Evolutionary conservation across 805 yeast genomes (phyloP).

Genomic region (Wickerhamiella cacticola): DNA sequence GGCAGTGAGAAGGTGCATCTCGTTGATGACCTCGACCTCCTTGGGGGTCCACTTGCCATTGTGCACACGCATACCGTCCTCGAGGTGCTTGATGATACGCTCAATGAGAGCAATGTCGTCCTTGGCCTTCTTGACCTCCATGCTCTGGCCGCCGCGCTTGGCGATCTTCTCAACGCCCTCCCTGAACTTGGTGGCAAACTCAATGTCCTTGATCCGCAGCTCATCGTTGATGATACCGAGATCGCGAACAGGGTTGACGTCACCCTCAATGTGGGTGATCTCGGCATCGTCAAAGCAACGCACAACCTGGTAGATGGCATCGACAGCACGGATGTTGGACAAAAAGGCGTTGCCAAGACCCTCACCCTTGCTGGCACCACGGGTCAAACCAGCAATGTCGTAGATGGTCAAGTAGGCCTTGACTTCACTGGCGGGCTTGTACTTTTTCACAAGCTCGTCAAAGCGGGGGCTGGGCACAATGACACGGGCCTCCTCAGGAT

Average conservation of each 20-base stretch:
- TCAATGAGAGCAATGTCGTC: conserved; percentile 69
- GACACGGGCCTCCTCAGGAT: conserved; percentile 54
- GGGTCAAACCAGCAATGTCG: conserved; percentile 96
- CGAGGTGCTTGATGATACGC: conserved; percentile 60
- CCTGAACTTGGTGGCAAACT: conserved; percentile 74
- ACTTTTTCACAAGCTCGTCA: conserved; percentile 41
- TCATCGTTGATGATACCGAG: conserved; percentile 84
- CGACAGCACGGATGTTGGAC: conserved; percentile 93
- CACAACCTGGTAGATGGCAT: conserved; percentile 94
- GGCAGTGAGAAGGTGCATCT: conserved; percentile 79
- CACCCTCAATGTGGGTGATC: conserved; percentile 93
- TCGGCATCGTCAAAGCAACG: conserved; percentile 97
- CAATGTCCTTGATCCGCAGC: conserved; percentile 91
- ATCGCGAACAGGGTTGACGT: conserved; percentile 91
- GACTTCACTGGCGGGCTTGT: conserved; percentile 69
- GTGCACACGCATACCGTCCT: conserved; percentile 79
- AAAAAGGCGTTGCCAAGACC: conserved; percentile 97
- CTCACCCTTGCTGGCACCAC: conserved; percentile 93
- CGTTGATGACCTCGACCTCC: conserved; percentile 84
- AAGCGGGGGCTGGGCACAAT: conserved; percentile 42
- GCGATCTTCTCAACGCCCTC: conserved; percentile 69
- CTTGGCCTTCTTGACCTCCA: conserved; percentile 80
- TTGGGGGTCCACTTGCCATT: conserved; percentile 78
- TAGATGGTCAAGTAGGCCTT: conserved; percentile 89
- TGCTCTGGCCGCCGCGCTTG: conserved; percentile 76